Evolutionary conservation across 2,329 filamentous ascomycete genomes (phyloP).

Genomic region (Chrysoporthe deuterocubensis): DNA sequence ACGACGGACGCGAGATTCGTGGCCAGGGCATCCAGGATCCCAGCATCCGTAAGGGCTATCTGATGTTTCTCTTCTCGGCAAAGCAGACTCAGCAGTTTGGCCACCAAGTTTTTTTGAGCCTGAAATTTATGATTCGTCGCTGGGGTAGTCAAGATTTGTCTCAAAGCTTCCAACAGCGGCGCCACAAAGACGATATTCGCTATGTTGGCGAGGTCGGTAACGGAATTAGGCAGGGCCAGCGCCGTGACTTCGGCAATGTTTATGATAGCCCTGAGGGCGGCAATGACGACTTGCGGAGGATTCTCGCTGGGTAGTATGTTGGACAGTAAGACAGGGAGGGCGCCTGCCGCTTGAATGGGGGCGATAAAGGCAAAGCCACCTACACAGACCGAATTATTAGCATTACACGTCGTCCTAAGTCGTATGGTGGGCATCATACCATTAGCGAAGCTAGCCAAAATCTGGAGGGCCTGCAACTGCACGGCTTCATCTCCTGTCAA

Average conservation of each 20-base stretch:
- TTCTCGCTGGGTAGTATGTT: slow-evolving; percentile 69
- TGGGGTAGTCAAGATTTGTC: slow-evolving; percentile 51
- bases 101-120: slow-evolving; percentile 64
- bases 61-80: slow-evolving; percentile 74
- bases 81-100: slow-evolving; percentile 58
- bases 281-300: slow-evolving; percentile 68
- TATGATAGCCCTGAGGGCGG: slow-evolving; percentile 75
- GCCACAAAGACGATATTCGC: slow-evolving; percentile 68
- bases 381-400: slow-evolving; percentile 41
- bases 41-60: slow-evolving; percentile 69
- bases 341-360: slow-evolving; percentile 70
- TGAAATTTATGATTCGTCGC: slow-evolving; percentile 46
- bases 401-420: not conserved
- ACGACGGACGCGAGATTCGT: slow-evolving; percentile 73
- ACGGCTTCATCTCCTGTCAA: slow-evolving; percentile 68
- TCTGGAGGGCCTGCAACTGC: slow-evolving; percentile 77
- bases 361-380: slow-evolving; percentile 79
- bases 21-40: slow-evolving; percentile 79
- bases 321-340: slow-evolving; percentile 71
- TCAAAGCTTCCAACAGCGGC: slow-evolving; percentile 64
- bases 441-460: slow-evolving; percentile 84
- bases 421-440: slow-evolving; percentile 57
- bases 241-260: slow-evolving; percentile 70
- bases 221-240: slow-evolving; percentile 55
- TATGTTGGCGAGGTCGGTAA: slow-evolving; percentile 54